phyloP scores from a whole-genome alignment of 345 rosid species.

The Hibiscus syriacus region DNA sequence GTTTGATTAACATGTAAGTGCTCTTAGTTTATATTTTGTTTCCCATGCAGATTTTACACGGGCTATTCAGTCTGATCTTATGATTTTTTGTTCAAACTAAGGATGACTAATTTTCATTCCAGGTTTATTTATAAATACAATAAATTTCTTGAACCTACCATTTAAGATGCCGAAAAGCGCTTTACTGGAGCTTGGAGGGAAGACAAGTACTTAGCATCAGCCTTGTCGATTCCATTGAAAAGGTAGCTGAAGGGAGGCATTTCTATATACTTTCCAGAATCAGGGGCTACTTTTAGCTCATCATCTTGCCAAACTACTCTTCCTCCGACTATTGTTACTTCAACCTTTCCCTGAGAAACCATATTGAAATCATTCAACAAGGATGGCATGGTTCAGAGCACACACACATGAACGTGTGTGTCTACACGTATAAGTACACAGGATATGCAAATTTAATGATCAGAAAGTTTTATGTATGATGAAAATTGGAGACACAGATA shows the following conservation, averaged over 20 bases:
- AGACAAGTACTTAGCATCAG: conserved; percentile 62
- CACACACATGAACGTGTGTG: background rate
- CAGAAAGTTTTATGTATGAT: background rate
- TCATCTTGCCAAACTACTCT: conserved; percentile 76
- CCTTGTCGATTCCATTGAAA: conserved; percentile 69
- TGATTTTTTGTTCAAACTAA: background rate
- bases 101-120: background rate
- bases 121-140: background rate
- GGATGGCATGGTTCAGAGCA: background rate
- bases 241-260: conserved; percentile 78
- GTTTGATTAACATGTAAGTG: background rate
- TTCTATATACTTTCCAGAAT: conserved; percentile 63
- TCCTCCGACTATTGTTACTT: conserved; percentile 91
- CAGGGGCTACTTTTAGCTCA: conserved; percentile 61
- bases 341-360: conserved; percentile 71
- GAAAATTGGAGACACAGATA: background rate
- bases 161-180: conserved; percentile 36
- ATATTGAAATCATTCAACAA: background rate
- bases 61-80: background rate
- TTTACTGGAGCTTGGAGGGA: conserved; percentile 81
- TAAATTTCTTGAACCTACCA: background rate
- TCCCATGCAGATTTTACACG: background rate
- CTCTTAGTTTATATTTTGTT: background rate
- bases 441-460: background rate
- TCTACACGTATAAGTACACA: background rate